Evolutionary conservation across 495 filamentous ascomycete species (phyloP).

Genomic region (Penicillium canariense): DNA sequence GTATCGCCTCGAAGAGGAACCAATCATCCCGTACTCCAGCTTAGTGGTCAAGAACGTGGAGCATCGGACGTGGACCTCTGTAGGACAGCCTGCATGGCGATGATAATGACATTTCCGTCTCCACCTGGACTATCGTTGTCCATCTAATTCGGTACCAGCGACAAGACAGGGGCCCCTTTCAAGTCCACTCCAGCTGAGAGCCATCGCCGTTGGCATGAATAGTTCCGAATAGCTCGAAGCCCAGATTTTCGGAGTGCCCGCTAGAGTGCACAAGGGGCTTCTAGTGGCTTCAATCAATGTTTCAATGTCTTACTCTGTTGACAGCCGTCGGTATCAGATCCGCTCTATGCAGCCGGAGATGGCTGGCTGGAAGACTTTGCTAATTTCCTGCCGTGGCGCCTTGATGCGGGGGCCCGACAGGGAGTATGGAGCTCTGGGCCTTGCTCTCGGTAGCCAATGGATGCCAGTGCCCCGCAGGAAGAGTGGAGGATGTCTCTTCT

Average conservation of each 20-base stretch:
- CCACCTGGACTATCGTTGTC: constrained; percentile 12
- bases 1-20: not conserved
- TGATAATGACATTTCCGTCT: constrained; percentile 5
- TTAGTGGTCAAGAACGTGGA: constrained; percentile 13
- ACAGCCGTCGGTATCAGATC: not conserved
- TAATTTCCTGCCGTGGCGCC: not conserved
- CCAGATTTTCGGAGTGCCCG: constrained; percentile 10
- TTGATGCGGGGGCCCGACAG: constrained; percentile 1
- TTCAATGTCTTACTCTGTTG: not conserved
- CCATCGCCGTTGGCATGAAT: not conserved
- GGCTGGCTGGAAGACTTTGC: constrained; percentile 17
- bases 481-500: constrained; percentile 3
- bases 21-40: constrained; percentile 10
- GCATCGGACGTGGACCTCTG: constrained; percentile 4
- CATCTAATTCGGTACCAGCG: constrained; percentile 1
- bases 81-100: constrained; percentile 8
- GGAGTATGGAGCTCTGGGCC: not conserved
- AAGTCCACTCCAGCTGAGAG: not conserved
- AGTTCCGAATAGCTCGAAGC: not conserved
- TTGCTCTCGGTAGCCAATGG: constrained; percentile 10
- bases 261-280: not conserved
- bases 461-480: not conserved
- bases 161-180: not conserved
- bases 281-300: not conserved
- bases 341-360: not conserved